These are phyloP conservation scores for Raffaelea ambrosiae DNA, from an alignment of 2,329 filamentous ascomycete genomes.

Conservation along the genomic window DNA sequence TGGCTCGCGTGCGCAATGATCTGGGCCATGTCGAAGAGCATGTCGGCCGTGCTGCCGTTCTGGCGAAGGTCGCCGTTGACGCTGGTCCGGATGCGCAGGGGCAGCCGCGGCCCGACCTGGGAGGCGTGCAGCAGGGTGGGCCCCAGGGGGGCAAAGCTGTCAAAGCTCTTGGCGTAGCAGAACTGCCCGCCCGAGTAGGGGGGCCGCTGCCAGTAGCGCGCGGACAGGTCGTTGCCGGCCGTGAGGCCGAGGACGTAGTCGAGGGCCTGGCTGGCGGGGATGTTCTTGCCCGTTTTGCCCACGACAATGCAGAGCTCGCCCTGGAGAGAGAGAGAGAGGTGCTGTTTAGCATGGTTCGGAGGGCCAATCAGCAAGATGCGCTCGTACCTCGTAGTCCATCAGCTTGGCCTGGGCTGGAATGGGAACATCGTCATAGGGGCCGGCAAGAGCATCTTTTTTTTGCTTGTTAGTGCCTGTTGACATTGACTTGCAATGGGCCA, in stretches of 20 bases:
- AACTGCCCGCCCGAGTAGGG: conserved; percentile 34
- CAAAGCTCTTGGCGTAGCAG: conserved; percentile 51
- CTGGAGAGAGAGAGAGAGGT: too few relatives aligned
- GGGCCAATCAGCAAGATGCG: not conserved
- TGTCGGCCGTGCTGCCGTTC: conserved; percentile 22
- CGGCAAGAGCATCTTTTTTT: too few relatives aligned
- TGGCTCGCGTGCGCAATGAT: conserved; percentile 32
- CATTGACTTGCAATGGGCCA: too few relatives aligned
- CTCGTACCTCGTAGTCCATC: not conserved
- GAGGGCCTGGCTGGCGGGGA: too few relatives aligned
- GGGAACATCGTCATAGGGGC: not conserved
- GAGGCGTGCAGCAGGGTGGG: conserved; percentile 38
- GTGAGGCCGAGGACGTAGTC: too few relatives aligned
- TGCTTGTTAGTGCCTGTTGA: too few relatives aligned
- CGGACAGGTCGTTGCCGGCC: too few relatives aligned
- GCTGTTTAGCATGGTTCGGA: not conserved
- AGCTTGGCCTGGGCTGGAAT: not conserved
- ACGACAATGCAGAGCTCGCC: too few relatives aligned
- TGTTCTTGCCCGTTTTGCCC: too few relatives aligned
- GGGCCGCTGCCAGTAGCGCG: conserved; percentile 44
- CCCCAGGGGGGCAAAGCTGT: conserved; percentile 44
- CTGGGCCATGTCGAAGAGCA: conserved; percentile 42
- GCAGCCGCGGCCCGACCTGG: conserved; percentile 29
- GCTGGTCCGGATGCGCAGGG: conserved; percentile 18
- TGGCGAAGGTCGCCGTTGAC: conserved; percentile 5